Evolutionary conservation across 305 asterid genomes (phyloP).

Genomic region (Fraxinus platypoda): DNA sequence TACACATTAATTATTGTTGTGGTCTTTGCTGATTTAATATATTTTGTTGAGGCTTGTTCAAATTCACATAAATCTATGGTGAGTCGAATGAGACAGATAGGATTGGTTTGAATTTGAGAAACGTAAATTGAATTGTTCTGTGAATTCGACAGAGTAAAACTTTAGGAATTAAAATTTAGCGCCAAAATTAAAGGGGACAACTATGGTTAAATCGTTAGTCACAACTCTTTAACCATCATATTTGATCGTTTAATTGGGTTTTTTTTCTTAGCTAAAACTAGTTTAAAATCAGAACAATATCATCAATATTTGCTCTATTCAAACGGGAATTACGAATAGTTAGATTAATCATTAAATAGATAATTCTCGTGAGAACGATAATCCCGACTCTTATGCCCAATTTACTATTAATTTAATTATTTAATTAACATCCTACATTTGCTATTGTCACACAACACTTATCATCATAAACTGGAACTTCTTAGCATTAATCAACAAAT

Average conservation of each 20-base stretch:
- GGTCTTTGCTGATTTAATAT: background rate
- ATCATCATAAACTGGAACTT: background rate
- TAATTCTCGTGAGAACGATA: too few species aligned
- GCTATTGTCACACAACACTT: background rate
- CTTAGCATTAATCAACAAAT: background rate
- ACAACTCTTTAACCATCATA: background rate
- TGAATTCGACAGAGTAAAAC: background rate
- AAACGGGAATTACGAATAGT: background rate
- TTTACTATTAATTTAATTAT: too few species aligned
- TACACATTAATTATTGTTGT: too few species aligned
- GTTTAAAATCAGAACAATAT: background rate
- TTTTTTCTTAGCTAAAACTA: background rate
- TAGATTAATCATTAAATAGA: background rate
- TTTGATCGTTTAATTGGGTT: background rate
- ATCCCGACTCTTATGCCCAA: background rate
- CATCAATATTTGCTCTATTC: background rate
- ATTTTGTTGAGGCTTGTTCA: background rate
- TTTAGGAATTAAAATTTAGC: background rate
- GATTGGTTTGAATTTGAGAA: too few species aligned
- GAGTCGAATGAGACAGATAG: background rate
- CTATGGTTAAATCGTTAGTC: background rate
- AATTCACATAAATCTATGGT: background rate
- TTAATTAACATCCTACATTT: too few species aligned
- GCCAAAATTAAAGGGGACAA: background rate
- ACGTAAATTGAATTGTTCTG: too few species aligned